Evolutionary conservation across 1,139 yeast genomes (phyloP).

Genomic region (Suhomyces anneliseae): DNA sequence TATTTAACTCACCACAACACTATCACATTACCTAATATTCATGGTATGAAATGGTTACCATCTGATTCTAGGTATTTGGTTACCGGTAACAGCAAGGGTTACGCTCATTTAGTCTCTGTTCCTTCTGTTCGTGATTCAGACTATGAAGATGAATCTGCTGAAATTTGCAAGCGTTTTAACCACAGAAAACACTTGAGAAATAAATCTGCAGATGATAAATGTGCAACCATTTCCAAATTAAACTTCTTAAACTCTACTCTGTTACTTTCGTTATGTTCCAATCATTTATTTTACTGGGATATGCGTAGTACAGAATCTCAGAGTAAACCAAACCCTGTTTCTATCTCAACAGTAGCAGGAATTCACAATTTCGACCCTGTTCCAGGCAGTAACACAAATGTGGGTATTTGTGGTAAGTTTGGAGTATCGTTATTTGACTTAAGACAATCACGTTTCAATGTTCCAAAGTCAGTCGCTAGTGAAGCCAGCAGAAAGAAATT

Average conservation of each 20-base stretch:
- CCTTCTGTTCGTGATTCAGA: conserved; percentile 37
- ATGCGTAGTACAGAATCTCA: conserved; percentile 51
- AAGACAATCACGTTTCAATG: conserved; percentile 43
- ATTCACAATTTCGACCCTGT: conserved; percentile 54
- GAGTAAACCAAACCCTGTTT: conserved; percentile 44
- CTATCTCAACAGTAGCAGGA: conserved; percentile 55
- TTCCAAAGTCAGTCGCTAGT: conserved; percentile 26
- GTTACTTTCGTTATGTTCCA: conserved; percentile 59
- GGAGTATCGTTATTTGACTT: conserved; percentile 73
- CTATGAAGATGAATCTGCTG: conserved; percentile 55
- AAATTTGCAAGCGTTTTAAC: conserved; percentile 70
- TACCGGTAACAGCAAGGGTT: conserved; percentile 72
- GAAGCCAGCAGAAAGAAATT: conserved; percentile 20
- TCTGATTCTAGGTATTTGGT: conserved; percentile 40
- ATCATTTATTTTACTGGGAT: conserved; percentile 74
- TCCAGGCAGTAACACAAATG: conserved; percentile 26
- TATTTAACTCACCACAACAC: conserved; percentile 73
- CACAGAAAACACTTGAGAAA: conserved; percentile 60
- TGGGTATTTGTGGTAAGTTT: conserved; percentile 66
- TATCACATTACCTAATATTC: conserved; percentile 66
- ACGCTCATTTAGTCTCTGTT: conserved; percentile 65
- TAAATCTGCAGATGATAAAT: conserved; percentile 19
- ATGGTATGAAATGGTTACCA: conserved; percentile 65
- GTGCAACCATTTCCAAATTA: conserved; percentile 27
- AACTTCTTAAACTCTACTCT: conserved; percentile 21